Evolutionary conservation across 2,329 filamentous ascomycete species (phyloP).

Genomic region (Pseudogymnoascus sp.): DNA sequence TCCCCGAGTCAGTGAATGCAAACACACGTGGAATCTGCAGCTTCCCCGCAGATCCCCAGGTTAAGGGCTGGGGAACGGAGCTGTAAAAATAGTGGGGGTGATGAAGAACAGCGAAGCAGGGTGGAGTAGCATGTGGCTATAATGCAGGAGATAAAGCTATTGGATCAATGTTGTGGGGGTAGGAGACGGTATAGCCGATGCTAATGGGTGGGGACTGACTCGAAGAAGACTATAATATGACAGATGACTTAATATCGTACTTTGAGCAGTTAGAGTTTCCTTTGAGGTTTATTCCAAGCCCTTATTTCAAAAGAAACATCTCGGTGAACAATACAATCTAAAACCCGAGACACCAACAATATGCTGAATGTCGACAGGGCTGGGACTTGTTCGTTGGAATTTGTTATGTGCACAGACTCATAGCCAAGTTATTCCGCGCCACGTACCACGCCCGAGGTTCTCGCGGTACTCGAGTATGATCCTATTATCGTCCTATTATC

Average conservation of each 20-base stretch:
- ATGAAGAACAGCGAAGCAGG: background rate
- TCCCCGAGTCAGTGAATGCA: background rate
- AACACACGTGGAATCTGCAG: background rate
- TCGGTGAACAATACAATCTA: background rate
- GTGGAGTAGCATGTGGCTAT: background rate
- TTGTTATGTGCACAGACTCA: background rate
- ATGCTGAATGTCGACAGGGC: background rate
- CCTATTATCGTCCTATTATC: background rate
- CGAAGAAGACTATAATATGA: background rate
- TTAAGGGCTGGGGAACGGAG: background rate
- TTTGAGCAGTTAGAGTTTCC: background rate
- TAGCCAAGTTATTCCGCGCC: background rate
- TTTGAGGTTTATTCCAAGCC: background rate
- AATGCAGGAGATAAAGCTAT: background rate
- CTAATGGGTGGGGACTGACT: background rate
- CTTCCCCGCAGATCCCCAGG: background rate
- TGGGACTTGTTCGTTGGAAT: background rate
- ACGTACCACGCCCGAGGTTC: background rate
- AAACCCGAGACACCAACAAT: background rate
- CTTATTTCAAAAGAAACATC: background rate
- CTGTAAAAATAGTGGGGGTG: background rate
- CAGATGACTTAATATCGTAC: background rate
- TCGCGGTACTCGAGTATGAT: background rate
- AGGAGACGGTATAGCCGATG: background rate
- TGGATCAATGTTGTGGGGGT: background rate